Percentiles rank a stretch among this genome's conserved stretches.
phyloP scores from a whole-genome alignment of 768 basidiomycete genomes.

The Krasilnikovozyma curviuscula region DNA sequence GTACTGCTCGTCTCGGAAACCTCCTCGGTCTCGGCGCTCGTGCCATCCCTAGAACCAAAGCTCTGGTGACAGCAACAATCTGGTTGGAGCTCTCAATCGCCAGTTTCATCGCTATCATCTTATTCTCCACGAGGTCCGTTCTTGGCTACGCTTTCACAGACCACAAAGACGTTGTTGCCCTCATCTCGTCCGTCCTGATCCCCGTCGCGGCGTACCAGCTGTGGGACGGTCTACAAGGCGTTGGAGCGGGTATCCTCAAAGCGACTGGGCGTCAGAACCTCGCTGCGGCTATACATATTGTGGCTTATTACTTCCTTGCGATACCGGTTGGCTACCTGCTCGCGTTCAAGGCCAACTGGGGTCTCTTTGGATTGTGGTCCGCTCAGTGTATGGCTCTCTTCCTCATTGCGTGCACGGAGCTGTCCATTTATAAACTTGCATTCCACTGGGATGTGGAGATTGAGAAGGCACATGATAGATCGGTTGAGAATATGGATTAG shows the following conservation, averaged over 20 bases:
- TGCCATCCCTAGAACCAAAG: conserved; percentile 35
- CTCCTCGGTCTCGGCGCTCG: conserved; percentile 39
- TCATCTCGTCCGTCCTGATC: conserved; percentile 37
- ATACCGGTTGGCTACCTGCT: conserved; percentile 37
- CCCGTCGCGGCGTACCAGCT: conserved; percentile 41
- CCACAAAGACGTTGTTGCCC: conserved; percentile 35
- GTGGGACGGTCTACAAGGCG: conserved; percentile 29
- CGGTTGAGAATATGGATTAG: not conserved
- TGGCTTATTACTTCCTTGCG: conserved; percentile 43
- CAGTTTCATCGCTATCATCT: conserved; percentile 37
- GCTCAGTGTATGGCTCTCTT: conserved; percentile 58
- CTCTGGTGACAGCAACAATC: conserved; percentile 44
- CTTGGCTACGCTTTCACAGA: conserved; percentile 54
- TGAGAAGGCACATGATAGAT: not conserved
- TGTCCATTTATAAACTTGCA: not conserved
- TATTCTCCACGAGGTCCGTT: conserved; percentile 41
- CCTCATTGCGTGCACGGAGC: conserved; percentile 31
- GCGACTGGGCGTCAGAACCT: conserved; percentile 40
- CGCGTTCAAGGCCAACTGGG: conserved; percentile 30
- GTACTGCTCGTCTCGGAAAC: conserved; percentile 54
- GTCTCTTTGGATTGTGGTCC: conserved; percentile 38
- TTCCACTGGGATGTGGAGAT: conserved; percentile 5
- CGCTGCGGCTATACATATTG: conserved; percentile 51
- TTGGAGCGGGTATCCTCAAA: conserved; percentile 6
- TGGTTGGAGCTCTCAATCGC: conserved; percentile 45